Base-by-base conservation (phyloP, 192 early-diverging fungal genomes). In the Linnemannia exigua region DNA sequence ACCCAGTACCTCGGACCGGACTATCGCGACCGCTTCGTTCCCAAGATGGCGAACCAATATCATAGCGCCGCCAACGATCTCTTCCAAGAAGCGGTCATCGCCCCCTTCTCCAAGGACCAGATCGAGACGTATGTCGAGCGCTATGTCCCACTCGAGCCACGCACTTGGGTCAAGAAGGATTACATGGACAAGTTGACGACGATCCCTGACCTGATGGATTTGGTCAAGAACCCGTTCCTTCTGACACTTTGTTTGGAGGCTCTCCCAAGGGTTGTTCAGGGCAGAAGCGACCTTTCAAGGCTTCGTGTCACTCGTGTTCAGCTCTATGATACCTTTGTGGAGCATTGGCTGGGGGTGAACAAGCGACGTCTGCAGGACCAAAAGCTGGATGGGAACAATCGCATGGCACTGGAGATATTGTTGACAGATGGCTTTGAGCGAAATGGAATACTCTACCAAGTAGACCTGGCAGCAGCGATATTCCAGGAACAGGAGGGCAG, bases 191-290 rank as follows among this genome's bases (percentile, higher is more conserved):
- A 33, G 25, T 35, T 68, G 28, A 9, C 9, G 3, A 9, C 41
- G 5, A 44, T 44, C 9, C 16, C 67, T 1, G 31, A 33, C 31
- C 67, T 68, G 67, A 68, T 33, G 14, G 67, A 22, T 1, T 25
- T 68, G 5, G 67, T 68, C 33, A 68, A 68, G 14, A 68, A 68
- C 33, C 67, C 67, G 9, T 68, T 68, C 67, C n/a, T 68, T 7
- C 31, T 68, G 28, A 3, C 14, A 5, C n/a, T 68, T 8, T n/a
- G 14, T 5, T 14, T 68, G 4, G 28, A 33, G 28, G 35, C 67
- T 14, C 67, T 68, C 5, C 67, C 31, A 22, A 68, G 67, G 20
- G 14, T 68, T 25, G 67, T 36, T 14, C 14, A 33, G 67, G 31
- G 14, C 67, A 36, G 14, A 3, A 25, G 4, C 4, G 67, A 68